phyloP scores from a whole-genome alignment of 2,329 filamentous ascomycete species.

The Penicillium sp. region DNA sequence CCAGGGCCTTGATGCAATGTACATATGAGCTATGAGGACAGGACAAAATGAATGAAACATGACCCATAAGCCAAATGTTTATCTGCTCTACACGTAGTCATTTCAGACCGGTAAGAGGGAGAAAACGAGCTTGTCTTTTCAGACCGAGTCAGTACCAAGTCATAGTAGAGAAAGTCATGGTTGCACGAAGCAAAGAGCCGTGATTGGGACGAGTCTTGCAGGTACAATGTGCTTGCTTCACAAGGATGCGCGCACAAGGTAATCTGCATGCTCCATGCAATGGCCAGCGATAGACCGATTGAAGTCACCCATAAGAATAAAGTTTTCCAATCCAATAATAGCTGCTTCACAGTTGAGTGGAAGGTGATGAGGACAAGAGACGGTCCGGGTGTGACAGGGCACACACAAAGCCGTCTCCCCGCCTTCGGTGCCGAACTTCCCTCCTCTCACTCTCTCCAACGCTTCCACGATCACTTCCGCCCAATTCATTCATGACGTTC shows the following conservation, averaged over 20 bases:
- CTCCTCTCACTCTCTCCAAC: constrained; percentile 24
- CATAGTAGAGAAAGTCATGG: constrained; percentile 2
- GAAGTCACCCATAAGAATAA: too few relatives aligned
- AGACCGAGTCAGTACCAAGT: too few relatives aligned
- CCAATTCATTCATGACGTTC: constrained; percentile 29
- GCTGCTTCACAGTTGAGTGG: too few relatives aligned
- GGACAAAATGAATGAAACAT: not conserved
- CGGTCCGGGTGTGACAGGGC: constrained; percentile 4
- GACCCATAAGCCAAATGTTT: too few relatives aligned
- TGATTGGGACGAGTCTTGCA: constrained; percentile 13
- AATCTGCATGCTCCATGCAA: constrained; percentile 7
- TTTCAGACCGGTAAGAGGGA: too few relatives aligned
- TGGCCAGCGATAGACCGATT: not conserved
- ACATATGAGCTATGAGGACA: constrained; percentile 21
- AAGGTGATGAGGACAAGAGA: not conserved
- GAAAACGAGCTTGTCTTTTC: too few relatives aligned
- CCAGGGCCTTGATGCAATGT: constrained; percentile 12
- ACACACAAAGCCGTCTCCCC: constrained; percentile 27
- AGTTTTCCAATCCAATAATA: too few relatives aligned
- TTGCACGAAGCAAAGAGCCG: constrained; percentile 13
- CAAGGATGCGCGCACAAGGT: constrained; percentile 9
- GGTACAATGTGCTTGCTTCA: constrained; percentile 17
- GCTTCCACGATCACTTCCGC: constrained; percentile 15
- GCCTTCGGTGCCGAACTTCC: constrained; percentile 33
- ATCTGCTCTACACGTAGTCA: too few relatives aligned